Base-by-base conservation (phyloP, 345 rosid species). In the Crucihimalaya himalaica region DNA sequence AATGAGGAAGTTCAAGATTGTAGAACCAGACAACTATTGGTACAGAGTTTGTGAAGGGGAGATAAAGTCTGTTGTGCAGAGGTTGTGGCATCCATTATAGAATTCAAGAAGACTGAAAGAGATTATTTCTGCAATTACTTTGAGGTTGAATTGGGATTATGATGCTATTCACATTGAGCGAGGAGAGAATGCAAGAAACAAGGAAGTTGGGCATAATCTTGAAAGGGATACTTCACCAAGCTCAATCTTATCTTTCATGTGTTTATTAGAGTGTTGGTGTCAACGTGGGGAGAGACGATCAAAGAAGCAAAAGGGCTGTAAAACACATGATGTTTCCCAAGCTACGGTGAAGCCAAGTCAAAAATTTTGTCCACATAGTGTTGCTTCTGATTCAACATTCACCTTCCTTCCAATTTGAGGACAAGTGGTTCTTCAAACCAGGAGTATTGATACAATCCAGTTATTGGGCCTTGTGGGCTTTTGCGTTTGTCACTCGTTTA, bases 1-100 rank as follows among this genome's bases (percentile, higher is more conserved):
- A 42, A 86, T 91, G 96, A 87, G 98, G 63, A 94, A 89, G 84
- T 94, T 94, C 53, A 93, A 97, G 74, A 78, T 80, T 2, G 95
- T 87, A 1, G 97, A 94, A 72, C 97, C 97, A 13, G 97, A 94
- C 70, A 94, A 94, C 70, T 94, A 87, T 81, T 91, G 96, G 97
- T 94, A 91, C 57, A 83, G 97, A 45, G 97, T 91, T 15, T 94
- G 97, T 18, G 97, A 91, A 81, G 98, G 97, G 27, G 96, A 89
- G 65, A 81, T 92, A 4, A 97, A 71, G 50, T 85, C 95, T 32
- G 80, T 81, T 27, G 80, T 94, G 57, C 81, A 87, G 60, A 81
- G 97, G 77, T 96, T 97, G 1, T 95, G 97, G 96, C 89, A 88
- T 84, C 78, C 89, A 55, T 16, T 92, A 46, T 91, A 97, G 97